Evolutionary conservation across 1,139 yeast species (phyloP), one percentile per base, ranked within the genome.

Genomic region (Pichia sp.): DNA sequence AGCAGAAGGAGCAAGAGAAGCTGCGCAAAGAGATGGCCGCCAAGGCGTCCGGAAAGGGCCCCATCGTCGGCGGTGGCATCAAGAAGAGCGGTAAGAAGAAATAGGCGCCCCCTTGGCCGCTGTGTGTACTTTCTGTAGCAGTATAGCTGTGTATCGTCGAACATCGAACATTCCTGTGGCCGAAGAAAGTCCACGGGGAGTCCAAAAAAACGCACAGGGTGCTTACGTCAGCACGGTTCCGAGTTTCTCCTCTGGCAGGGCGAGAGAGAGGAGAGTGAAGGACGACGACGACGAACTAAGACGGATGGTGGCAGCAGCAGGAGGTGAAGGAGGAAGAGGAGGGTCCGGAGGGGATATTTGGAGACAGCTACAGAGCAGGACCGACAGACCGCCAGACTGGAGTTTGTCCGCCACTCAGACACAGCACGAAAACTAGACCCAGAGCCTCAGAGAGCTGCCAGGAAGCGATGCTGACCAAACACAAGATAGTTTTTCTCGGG

Each of bases 401-500:
- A 31, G 16, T 18, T 7, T 8, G n/a, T n/a, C 37, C 7, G 37
- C 37, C 10, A 18, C 10, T n/a, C 37, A 13, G 16, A n/a, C 37
- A 31, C 37, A 31, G n/a, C n/a, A n/a, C n/a, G n/a, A n/a, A n/a
- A n/a, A n/a, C n/a, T n/a, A n/a, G n/a, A n/a, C n/a, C n/a, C n/a
- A n/a, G n/a, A n/a, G n/a, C n/a, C n/a, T n/a, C n/a, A n/a, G n/a
- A n/a, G n/a, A n/a, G n/a, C 37, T 12, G 37, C 37, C 37, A 31
- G 37, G 37, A 31, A 13, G 45, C 21, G 9, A 69, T 70, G 65
- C 68, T 86, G 60, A 79, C 88, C 58, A 86, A 86, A 67, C 87
- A 83, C 69, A 91, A 93, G 73, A 89, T 93, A 54, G 98, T 93
- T 45, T 91, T 93, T 67, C 77, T 93, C 43, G 99, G 99, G n/a